phyloP scores from a whole-genome alignment of 345 rosid species.

The Erucastrum elatum region DNA sequence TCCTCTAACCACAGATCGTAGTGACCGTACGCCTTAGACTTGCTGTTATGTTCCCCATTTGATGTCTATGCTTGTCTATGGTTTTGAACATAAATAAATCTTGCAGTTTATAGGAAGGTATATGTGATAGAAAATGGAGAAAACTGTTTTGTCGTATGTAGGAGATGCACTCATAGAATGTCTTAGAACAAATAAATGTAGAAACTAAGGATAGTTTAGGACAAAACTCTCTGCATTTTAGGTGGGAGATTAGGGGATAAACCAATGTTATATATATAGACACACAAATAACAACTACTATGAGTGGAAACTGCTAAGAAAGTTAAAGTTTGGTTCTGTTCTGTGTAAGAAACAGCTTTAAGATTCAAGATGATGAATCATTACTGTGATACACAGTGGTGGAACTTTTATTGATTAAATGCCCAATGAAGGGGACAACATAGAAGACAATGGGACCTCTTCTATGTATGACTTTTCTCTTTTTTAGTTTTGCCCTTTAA shows the following conservation, averaged over 20 bases:
- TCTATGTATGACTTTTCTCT: slow-evolving; percentile 31
- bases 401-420: slow-evolving; percentile 38
- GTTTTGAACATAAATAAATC: slow-evolving; percentile 2
- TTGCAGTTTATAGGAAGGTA: not conserved
- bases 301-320: slow-evolving; percentile 38
- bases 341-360: slow-evolving; percentile 29
- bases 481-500: not conserved
- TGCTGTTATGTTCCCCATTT: not conserved
- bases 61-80: not conserved
- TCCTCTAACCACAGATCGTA: slow-evolving; percentile 1
- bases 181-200: not conserved
- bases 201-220: slow-evolving; percentile 5
- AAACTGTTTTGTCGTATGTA: not conserved
- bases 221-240: not conserved
- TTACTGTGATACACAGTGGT: slow-evolving; percentile 29
- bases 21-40: not conserved
- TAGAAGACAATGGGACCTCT: slow-evolving; percentile 31
- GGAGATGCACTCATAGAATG: not conserved
- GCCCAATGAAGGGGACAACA: slow-evolving; percentile 38
- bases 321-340: slow-evolving; percentile 39
- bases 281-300: not conserved
- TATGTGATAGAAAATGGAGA: not conserved
- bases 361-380: slow-evolving; percentile 36
- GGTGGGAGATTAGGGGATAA: slow-evolving; percentile 1
- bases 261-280: not conserved